Base-by-base conservation (phyloP, 495 filamentous ascomycete species). In the Aspergillus steynii region DNA sequence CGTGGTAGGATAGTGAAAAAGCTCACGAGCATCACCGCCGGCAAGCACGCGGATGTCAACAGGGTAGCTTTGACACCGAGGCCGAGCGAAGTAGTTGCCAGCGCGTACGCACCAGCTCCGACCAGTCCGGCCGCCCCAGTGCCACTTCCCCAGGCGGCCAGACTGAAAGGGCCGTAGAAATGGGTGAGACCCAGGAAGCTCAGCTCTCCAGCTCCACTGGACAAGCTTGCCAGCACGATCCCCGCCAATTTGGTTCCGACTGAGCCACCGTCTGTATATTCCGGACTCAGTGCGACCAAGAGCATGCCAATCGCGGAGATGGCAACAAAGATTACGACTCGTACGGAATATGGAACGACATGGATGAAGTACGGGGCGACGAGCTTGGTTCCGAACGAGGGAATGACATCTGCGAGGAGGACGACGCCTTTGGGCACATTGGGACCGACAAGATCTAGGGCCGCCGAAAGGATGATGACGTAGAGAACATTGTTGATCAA, bases 401-500 rank as follows among this genome's bases (percentile, higher is more conserved):
- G 95, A 20, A 96, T 80, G 60, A 98, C 90, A 73, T 96, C 91
- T 62, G 92, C 91, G 60, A 99, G 90, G 46, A 98, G 89, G 62
- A 99, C 93, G 52, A 96, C 82, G 59, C 88, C 91, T 73, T 97
- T 97, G 29, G 94, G 95, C 1, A 96, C 80, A 52, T 77, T 70
- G 45, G 89, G 86, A 10, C 93, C 93, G 69, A 98, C 95, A 59
- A 99, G 88, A 71, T 99, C 95, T 61, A 96, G 88, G 26, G 95
- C 94, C n/a, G 95, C 90, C 14, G 93, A 93, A 65, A 99, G 87
- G 72, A 99, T 91, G 71, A 99, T 89, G 34, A 99, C 93, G 72
- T 98, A 99, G 75, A 97, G 90, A 69, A 99, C 90, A 78, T 97
- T 98, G 76, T 99, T 99, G 72, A 99, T 91, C 5, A 97, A 80